Base-by-base conservation (phyloP, 2,329 filamentous ascomycete genomes). In the Epichloe elymi region DNA sequence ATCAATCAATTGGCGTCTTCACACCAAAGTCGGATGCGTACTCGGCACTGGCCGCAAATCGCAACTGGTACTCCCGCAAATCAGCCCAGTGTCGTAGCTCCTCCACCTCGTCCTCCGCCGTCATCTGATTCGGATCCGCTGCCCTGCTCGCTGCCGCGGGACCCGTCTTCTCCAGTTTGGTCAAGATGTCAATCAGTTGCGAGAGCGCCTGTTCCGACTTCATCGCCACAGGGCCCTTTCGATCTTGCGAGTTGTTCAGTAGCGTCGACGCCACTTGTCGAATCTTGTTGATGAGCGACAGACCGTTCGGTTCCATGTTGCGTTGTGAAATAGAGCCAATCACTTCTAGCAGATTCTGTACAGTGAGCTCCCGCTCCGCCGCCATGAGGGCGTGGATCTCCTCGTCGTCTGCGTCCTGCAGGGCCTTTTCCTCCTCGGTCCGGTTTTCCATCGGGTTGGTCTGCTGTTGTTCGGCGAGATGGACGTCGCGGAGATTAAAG, bases 181-280 rank as follows among this genome's bases (percentile, higher is more conserved):
- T 77, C 6, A 94, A 70, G 10, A 90, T 82, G 39, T 87, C 83
- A 14, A 93, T 74, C 58, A 93, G 87, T 8, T 79, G 79, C 47
- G 73, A 75, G 0, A 94, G 73, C 44, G 87, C 85, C 42, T 84
- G 80, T 63, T 91, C 84, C 11, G 84, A 80, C 64, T 75, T 74
- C 33, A 72, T 59, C 2, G 74, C 74, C 8, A 75, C 65, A 0
- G 53, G 70, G 0, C 74, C 75, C 57, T 78, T 79, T 15, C 73
- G 69, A 51, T 76, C 74, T 0, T 69, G 68, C 4, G 70, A 65
- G 49, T 72, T 72, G 55, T 86, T 81, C 46, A 94, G 76, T 7
- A 95, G 74, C 0, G 88, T 93, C 30, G 83, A 85, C 1, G 88
- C 88, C 39, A 95, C 85, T 61, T 87, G 84, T 10, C 88, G 85